phyloP scores from a whole-genome alignment of 1,139 yeast genomes.

The Pichia norvegensis region DNA sequence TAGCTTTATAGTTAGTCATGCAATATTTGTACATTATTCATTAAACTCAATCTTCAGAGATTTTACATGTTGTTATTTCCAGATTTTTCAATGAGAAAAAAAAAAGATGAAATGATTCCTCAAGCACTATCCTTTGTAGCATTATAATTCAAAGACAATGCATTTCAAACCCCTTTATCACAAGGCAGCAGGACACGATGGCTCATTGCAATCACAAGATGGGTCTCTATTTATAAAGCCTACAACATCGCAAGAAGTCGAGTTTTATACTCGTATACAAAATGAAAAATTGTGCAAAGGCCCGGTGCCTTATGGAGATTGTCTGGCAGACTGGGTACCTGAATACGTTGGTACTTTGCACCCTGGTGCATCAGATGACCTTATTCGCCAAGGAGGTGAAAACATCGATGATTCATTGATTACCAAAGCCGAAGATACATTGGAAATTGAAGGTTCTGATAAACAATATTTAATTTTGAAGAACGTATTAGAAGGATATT shows the following conservation, averaged over 20 bases:
- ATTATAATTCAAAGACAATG: slow-evolving; percentile 9
- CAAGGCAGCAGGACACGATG: slow-evolving; percentile 90
- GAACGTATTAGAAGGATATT: slow-evolving; percentile 57
- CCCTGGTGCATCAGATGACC: slow-evolving; percentile 33
- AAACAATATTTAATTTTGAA: slow-evolving; percentile 56
- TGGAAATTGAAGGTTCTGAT: slow-evolving; percentile 11
- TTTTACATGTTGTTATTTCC: too few species aligned
- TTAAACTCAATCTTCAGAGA: too few species aligned
- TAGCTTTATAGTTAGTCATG: background rate
- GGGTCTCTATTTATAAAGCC: slow-evolving; percentile 71
- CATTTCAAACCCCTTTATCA: slow-evolving; percentile 27
- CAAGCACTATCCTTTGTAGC: too few species aligned
- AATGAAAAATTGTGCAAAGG: slow-evolving; percentile 17
- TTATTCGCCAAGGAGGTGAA: slow-evolving; percentile 13
- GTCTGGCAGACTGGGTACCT: slow-evolving; percentile 48
- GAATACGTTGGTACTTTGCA: slow-evolving; percentile 35
- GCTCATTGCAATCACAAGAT: slow-evolving; percentile 51
- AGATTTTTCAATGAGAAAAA: too few species aligned
- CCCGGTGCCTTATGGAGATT: slow-evolving; percentile 31
- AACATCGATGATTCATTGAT: slow-evolving; percentile 7
- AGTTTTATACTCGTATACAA: slow-evolving; percentile 50
- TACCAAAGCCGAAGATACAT: slow-evolving; percentile 8
- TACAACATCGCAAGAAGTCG: slow-evolving; percentile 54
- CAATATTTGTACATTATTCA: background rate
- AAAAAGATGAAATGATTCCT: background rate